These are phyloP conservation scores for Zea luxurians DNA, from an alignment of 176 grass and related monocot genomes.

Conservation along the genomic window DNA sequence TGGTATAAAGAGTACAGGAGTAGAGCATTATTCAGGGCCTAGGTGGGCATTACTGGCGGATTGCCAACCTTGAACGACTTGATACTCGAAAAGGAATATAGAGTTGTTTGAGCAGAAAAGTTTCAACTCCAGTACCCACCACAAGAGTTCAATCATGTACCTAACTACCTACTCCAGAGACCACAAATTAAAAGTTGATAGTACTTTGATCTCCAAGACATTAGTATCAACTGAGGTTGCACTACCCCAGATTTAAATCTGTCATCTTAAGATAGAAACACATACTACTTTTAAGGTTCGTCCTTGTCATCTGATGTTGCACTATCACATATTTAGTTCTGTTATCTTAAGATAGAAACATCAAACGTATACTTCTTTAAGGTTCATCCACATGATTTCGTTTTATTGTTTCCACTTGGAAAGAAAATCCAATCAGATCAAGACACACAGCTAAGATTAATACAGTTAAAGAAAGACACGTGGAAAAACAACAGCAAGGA, in stretches of 20 bases:
- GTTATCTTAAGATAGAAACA: not conserved
- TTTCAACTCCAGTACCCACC: conserved; percentile 14
- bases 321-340: not conserved
- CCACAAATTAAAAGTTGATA: not conserved
- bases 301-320: not conserved
- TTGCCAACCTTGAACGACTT: not conserved
- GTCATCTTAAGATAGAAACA: not conserved
- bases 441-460: not conserved
- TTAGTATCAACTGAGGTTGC: not conserved
- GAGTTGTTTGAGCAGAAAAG: not conserved
- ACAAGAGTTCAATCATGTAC: conserved; percentile 19
- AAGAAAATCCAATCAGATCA: not conserved
- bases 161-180: not conserved
- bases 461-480: conserved; percentile 2
- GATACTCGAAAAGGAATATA: conserved; percentile 5
- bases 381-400: not conserved
- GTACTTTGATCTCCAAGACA: not conserved
- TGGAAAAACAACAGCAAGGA: not conserved
- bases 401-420: not conserved
- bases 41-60: not conserved
- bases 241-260: not conserved
- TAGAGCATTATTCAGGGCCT: not conserved
- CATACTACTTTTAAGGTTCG: not conserved
- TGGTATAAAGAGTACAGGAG: not conserved
- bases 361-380: not conserved